phyloP scores from a whole-genome alignment of 768 basidiomycete species.

The Phaeotremella skinneri region DNA sequence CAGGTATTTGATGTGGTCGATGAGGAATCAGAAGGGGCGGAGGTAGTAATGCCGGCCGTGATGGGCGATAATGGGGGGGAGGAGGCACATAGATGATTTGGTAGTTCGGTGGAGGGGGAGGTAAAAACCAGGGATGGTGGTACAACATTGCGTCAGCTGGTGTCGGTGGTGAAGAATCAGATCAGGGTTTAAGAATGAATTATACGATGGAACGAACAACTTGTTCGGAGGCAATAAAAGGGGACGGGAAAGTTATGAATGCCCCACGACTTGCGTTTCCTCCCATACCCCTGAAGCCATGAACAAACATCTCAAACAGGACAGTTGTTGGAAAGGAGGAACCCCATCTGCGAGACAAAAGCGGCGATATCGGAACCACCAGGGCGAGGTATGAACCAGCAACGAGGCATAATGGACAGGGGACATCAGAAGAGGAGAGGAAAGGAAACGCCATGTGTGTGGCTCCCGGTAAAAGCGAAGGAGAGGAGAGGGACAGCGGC shows the following conservation, averaged over 20 bases:
- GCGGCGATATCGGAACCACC: not conserved
- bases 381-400: not conserved
- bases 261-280: too few relatives aligned
- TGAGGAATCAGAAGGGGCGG: slow-evolving; percentile 1
- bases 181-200: not conserved
- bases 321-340: not conserved
- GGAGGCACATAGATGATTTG: slow-evolving; percentile 33
- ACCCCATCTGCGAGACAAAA: not conserved
- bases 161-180: slow-evolving; percentile 11
- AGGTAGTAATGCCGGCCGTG: not conserved
- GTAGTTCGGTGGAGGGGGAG: slow-evolving; percentile 31
- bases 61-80: not conserved
- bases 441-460: not conserved
- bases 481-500: not conserved
- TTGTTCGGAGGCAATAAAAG: not conserved
- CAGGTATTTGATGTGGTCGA: not conserved
- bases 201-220: slow-evolving; percentile 3
- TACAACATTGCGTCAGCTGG: slow-evolving; percentile 22
- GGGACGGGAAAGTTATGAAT: slow-evolving; percentile 5
- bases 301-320: not conserved
- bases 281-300: too few relatives aligned
- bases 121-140: slow-evolving; percentile 25
- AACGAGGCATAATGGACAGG: not conserved
- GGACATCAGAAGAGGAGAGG: not conserved
- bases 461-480: not conserved